These are phyloP conservation scores for Penicillium paradoxum DNA, from an alignment of 495 filamentous ascomycete species.

Conservation along the genomic window DNA sequence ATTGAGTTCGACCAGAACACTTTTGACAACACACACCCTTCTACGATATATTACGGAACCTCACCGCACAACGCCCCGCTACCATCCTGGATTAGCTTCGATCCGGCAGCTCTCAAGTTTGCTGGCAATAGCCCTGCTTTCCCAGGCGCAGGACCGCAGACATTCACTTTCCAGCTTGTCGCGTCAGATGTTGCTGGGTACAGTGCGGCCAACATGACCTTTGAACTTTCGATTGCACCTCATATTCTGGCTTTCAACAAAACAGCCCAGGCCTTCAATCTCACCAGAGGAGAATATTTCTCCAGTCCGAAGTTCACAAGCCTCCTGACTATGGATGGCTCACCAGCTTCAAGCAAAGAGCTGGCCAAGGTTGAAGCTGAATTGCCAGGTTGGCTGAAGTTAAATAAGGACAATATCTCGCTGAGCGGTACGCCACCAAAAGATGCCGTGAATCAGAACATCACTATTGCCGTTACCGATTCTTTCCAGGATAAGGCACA, in stretches of 20 bases:
- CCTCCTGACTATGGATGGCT: constrained; percentile 59
- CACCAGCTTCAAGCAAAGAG: constrained; percentile 39
- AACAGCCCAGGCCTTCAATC: constrained; percentile 52
- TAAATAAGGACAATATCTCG: constrained; percentile 57
- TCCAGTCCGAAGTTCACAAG: constrained; percentile 49
- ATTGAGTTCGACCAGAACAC: constrained; percentile 46
- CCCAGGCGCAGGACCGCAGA: constrained; percentile 61
- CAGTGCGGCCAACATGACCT: constrained; percentile 57
- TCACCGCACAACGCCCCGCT: constrained; percentile 73
- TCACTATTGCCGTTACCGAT: constrained; percentile 63
- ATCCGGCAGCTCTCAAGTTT: constrained; percentile 59
- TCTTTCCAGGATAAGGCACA: constrained; percentile 58
- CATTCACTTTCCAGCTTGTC: constrained; percentile 67
- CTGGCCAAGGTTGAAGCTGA: constrained; percentile 47
- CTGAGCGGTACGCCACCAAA: constrained; percentile 61
- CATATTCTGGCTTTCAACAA: constrained; percentile 62
- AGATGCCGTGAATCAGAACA: constrained; percentile 51
- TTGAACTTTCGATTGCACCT: constrained; percentile 64
- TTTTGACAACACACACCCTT: constrained; percentile 42
- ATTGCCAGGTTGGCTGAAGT: constrained; percentile 63
- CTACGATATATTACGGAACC: constrained; percentile 69
- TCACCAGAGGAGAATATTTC: constrained; percentile 51
- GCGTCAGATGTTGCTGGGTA: constrained; percentile 80
- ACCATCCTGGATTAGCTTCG: constrained; percentile 82
- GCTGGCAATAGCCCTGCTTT: constrained; percentile 68